Evolutionary conservation across 1,284 basidiomycete species (phyloP).

Genomic region (Bjerkandera adusta): DNA sequence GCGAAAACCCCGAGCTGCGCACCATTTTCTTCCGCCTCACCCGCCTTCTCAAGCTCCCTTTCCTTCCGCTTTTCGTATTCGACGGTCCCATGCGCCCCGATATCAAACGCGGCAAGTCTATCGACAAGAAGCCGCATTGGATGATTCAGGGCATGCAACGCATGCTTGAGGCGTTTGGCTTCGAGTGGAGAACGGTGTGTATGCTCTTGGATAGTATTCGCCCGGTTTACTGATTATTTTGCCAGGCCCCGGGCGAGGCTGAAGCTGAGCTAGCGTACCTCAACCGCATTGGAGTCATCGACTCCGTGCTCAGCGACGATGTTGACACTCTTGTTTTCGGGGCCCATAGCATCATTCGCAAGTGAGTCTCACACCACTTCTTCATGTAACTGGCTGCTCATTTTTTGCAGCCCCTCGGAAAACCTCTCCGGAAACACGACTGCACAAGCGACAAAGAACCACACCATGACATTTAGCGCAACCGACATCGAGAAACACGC

Average conservation of each 20-base stretch:
- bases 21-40: constrained; percentile 77
- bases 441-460: constrained; percentile 52
- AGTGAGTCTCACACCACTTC: constrained; percentile 39
- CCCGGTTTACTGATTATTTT: not conserved
- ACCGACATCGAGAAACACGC: constrained; percentile 43
- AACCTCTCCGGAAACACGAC: constrained; percentile 70
- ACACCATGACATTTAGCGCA: constrained; percentile 65
- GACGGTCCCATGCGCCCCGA: constrained; percentile 86
- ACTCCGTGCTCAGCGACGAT: constrained; percentile 91
- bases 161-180: constrained; percentile 87
- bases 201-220: not conserved
- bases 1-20: constrained; percentile 75
- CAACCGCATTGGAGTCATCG: constrained; percentile 79
- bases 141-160: constrained; percentile 70
- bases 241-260: constrained; percentile 89
- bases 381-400: no score
- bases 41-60: constrained; percentile 72
- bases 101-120: constrained; percentile 78
- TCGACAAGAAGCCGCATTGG: constrained; percentile 61
- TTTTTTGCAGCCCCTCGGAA: constrained; percentile 51
- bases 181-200: constrained; percentile 79
- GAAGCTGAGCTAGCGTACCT: constrained; percentile 94
- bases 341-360: constrained; percentile 77
- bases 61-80: constrained; percentile 91
- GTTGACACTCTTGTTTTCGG: constrained; percentile 93